A percentile compares a stretch with the other conserved stretches of the same genome.
Conservation (phyloP, 2,329 filamentous ascomycete genomes). For the Aureobasidium sp. region DNA sequence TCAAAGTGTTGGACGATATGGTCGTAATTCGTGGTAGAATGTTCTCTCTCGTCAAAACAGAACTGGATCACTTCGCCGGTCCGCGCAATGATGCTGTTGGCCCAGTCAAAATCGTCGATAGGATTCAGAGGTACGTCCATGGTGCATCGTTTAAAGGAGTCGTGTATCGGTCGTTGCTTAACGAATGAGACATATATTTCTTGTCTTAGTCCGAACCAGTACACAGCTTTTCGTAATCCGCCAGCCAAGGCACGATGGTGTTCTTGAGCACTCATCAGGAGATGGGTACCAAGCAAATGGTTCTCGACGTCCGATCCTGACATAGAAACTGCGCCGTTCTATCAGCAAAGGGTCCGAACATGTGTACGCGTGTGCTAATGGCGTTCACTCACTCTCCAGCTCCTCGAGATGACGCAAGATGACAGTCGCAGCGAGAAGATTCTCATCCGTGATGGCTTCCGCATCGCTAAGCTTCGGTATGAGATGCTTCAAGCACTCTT, state of each 20-base stretch:
- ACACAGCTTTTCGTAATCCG: conserved; percentile 41
- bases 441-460: conserved; percentile 38
- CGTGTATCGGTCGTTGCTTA: conserved; percentile 38
- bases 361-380: too few relatives aligned
- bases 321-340: neutral
- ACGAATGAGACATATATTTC: conserved; percentile 48
- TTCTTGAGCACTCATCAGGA: conserved; percentile 28
- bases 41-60: conserved; percentile 42
- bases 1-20: neutral
- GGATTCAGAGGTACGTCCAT: conserved; percentile 42
- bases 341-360: too few relatives aligned
- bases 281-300: conserved; percentile 26
- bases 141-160: conserved; percentile 42
- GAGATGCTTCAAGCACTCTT: conserved; percentile 45
- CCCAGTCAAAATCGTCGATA: conserved; percentile 47
- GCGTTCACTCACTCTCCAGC: conserved; percentile 32
- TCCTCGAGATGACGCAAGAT: conserved; percentile 51
- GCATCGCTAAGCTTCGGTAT: conserved; percentile 39
- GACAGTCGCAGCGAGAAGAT: conserved; percentile 47
- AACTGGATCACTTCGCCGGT: conserved; percentile 55
- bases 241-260: conserved; percentile 22
- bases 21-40: conserved; percentile 21
- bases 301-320: conserved; percentile 1
- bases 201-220: conserved; percentile 50
- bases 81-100: conserved; percentile 52